Conservation (phyloP, 2,329 filamentous ascomycete species). For the Ophiostoma perfectum region DNA sequence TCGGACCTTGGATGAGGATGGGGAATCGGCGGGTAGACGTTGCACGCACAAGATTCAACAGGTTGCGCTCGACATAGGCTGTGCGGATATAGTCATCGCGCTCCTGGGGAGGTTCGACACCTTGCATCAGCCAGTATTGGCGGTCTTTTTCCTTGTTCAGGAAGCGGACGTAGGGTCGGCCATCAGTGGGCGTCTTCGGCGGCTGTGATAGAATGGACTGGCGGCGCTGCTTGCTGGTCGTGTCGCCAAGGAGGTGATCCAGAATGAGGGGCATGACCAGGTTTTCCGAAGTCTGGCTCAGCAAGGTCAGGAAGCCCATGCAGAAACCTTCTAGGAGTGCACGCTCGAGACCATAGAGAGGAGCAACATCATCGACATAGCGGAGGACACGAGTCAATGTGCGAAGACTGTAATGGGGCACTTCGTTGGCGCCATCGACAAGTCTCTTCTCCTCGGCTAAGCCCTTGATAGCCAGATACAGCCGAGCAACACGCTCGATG, state of each 20-base stretch:
- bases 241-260: constrained; percentile 67
- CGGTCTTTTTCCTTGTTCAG: constrained; percentile 55
- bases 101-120: constrained; percentile 59
- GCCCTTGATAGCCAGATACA: constrained; percentile 84
- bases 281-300: constrained; percentile 75
- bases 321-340: constrained; percentile 92
- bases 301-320: constrained; percentile 92
- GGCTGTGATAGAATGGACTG: constrained; percentile 71
- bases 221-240: constrained; percentile 45
- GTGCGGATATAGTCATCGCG: constrained; percentile 94
- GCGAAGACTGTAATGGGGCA: constrained; percentile 92
- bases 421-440: constrained; percentile 91
- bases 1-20: constrained; percentile 92
- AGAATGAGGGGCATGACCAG: constrained; percentile 74
- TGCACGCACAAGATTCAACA: constrained; percentile 89
- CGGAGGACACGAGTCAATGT: constrained; percentile 85
- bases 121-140: constrained; percentile 86
- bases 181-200: constrained; percentile 71
- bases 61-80: constrained; percentile 86
- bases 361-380: constrained; percentile 79
- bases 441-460: constrained; percentile 75
- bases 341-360: constrained; percentile 76
- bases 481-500: constrained; percentile 71
- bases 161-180: constrained; percentile 73
- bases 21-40: constrained; percentile 89